Base-by-base conservation (phyloP, 768 basidiomycete species). In the Collybia sordida region DNA sequence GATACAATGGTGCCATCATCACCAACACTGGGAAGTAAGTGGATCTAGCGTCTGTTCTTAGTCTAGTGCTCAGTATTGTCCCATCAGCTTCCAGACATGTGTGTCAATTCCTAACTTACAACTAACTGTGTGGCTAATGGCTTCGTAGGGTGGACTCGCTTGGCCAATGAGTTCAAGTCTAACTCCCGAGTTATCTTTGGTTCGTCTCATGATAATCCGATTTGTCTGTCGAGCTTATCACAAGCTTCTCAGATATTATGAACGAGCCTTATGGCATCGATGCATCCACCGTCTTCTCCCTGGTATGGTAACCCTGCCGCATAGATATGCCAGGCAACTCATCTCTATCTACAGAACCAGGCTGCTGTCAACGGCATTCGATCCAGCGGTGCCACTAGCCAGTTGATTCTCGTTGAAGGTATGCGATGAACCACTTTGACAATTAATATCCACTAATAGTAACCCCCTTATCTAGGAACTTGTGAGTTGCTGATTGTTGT, bases 321-420 rank as follows among this genome's bases (percentile, higher is more conserved):
- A 31, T 12, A 3, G 4, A 31, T 31, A 14, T 12, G 11, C 4
- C 9, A 11, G 14, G 31, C 31, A 11, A 27, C 35, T 25, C 25
- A 36, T 18, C 6, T 41, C 37, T 7, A 38, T 24, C 19, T 49
- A 15, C 38, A 75, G 81, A 78, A 77, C 64, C 86, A 87, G 76
- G 81, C 81, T 36, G 83, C 81, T 5, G 69, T 88, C 52, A 82
- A 84, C 59, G 83, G 80, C 53, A 83, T 88, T 56, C 75, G 85
- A 57, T 64, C 79, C 8, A 70, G 69, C 35, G 86, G 86, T 50
- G 85, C 85, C 15, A 86, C 85, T 3, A 75, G 68, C 6, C 78
- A 78, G 50, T 66, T 77, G 14, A 78, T 78, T 47, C 65, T 75
- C 31, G 76, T 77, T 18, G 78, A 80, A 64, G 72, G 70, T 64